Conservation (phyloP, 2,329 filamentous ascomycete genomes). For the Talaromyces sp. region DNA sequence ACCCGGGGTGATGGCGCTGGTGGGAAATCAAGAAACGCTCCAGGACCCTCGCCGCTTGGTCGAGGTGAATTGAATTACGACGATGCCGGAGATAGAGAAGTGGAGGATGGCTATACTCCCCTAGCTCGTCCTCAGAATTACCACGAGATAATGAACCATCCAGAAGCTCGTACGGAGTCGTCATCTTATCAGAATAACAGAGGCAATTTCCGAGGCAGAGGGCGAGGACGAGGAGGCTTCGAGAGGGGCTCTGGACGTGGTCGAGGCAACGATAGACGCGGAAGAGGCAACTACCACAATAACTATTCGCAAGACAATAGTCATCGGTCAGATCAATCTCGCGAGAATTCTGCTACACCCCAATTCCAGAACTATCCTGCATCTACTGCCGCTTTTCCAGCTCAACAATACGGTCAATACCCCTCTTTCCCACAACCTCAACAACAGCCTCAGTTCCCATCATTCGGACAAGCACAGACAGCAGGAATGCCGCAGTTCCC, state of each 20-base stretch:
- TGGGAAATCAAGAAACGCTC: slow-evolving; percentile 31
- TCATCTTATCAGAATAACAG: slow-evolving; percentile 21
- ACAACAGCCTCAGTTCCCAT: slow-evolving; percentile 20
- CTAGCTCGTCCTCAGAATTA: slow-evolving; percentile 64
- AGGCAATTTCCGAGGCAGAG: slow-evolving; percentile 43
- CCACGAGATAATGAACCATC: slow-evolving; percentile 44
- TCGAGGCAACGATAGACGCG: slow-evolving; percentile 26
- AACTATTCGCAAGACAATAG: slow-evolving; percentile 23
- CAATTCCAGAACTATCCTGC: slow-evolving; percentile 22
- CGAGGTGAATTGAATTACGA: slow-evolving; percentile 58
- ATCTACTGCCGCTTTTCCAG: slow-evolving; percentile 18
- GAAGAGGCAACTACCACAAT: slow-evolving; percentile 22
- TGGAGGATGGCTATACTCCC: slow-evolving; percentile 59
- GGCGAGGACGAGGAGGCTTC: slow-evolving; percentile 39
- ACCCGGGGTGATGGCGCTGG: slow-evolving; percentile 35
- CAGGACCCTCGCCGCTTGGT: slow-evolving; percentile 36
- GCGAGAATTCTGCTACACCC: slow-evolving; percentile 24
- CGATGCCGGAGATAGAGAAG: slow-evolving; percentile 53
- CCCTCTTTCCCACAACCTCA: slow-evolving; percentile 22
- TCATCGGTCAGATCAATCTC: slow-evolving; percentile 24
- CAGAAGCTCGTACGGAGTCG: slow-evolving; percentile 34
- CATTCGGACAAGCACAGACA: slow-evolving; percentile 16
- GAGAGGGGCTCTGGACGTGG: slow-evolving; percentile 34
- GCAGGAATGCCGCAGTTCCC: slow-evolving; percentile 32
- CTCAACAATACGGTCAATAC: slow-evolving; percentile 27